A percentile compares a stretch with the other conserved stretches of the same genome.
These are phyloP conservation scores for Clitopilus passeckerianus DNA, from an alignment of 768 basidiomycete species.

Conservation along the genomic window DNA sequence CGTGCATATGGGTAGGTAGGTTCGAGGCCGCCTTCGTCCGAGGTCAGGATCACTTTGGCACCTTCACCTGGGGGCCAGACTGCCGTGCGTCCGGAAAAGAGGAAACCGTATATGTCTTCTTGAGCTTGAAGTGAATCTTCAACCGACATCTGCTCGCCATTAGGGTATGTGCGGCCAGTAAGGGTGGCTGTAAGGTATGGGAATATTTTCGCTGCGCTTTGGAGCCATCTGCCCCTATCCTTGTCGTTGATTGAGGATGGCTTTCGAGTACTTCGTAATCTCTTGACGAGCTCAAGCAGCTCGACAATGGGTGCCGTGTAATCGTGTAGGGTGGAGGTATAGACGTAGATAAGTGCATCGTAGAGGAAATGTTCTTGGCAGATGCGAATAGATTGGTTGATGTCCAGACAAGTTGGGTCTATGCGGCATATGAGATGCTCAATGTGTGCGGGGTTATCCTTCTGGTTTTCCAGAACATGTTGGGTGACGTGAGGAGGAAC, in stretches of 20 bases:
- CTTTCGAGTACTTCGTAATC: slow-evolving; percentile 53
- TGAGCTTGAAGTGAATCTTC: slow-evolving; percentile 70
- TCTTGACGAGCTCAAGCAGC: slow-evolving; percentile 70
- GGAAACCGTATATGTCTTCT: slow-evolving; percentile 68
- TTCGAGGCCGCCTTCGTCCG: slow-evolving; percentile 68
- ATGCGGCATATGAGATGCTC: slow-evolving; percentile 96
- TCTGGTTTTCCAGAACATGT: slow-evolving; percentile 71
- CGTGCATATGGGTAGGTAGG: slow-evolving; percentile 89
- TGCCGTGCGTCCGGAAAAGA: slow-evolving; percentile 79
- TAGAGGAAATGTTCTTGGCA: slow-evolving; percentile 83
- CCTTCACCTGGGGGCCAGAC: slow-evolving; percentile 74
- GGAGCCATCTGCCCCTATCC: slow-evolving; percentile 47
- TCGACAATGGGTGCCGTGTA: slow-evolving; percentile 88
- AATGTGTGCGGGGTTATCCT: slow-evolving; percentile 65
- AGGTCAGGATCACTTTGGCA: slow-evolving; percentile 70
- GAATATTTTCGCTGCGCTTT: slow-evolving; percentile 89
- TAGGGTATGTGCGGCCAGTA: slow-evolving; percentile 84
- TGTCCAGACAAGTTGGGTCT: slow-evolving; percentile 84
- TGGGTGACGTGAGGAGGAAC: slow-evolving; percentile 90
- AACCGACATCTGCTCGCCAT: slow-evolving; percentile 61
- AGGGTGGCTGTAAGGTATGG: slow-evolving; percentile 80
- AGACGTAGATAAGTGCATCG: slow-evolving; percentile 93
- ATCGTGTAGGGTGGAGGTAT: slow-evolving; percentile 83
- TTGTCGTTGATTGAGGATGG: slow-evolving; percentile 24
- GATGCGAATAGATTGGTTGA: slow-evolving; percentile 86